Percentiles rank a stretch among this genome's conserved stretches.
Conservation (phyloP, 1,284 basidiomycete genomes). For the Heterobasidion parviporum region DNA sequence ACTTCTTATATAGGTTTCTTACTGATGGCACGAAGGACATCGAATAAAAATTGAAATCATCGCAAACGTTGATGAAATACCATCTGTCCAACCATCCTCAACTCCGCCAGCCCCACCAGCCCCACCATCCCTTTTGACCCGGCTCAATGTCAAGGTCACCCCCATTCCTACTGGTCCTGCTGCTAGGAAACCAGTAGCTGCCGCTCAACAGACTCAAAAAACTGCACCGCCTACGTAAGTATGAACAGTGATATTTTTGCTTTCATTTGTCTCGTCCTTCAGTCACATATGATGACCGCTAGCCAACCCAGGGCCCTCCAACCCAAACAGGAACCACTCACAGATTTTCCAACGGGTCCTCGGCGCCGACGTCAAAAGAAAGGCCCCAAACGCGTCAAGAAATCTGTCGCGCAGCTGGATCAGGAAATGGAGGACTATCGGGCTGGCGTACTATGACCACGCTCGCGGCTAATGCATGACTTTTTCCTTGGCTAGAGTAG, state of each 20-base stretch:
- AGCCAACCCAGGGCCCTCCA: background rate
- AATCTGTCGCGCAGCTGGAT: constrained; percentile 50
- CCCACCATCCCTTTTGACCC: constrained; percentile 26
- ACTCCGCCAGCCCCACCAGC: constrained; percentile 11
- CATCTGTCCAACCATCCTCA: constrained; percentile 10
- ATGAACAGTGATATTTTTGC: background rate
- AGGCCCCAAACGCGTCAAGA: constrained; percentile 58
- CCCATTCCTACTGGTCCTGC: background rate
- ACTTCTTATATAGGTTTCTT: background rate
- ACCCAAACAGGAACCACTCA: background rate
- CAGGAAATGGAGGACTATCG: constrained; percentile 69
- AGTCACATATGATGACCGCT: background rate
- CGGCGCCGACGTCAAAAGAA: constrained; percentile 39
- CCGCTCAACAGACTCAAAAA: background rate
- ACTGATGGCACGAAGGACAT: constrained; percentile 33
- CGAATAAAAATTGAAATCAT: constrained; percentile 66
- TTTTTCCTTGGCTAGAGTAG: background rate
- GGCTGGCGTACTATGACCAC: constrained; percentile 18
- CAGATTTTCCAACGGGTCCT: constrained; percentile 6
- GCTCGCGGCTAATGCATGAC: background rate
- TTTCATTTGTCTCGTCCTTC: background rate
- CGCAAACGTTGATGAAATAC: constrained; percentile 28
- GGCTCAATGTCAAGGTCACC: constrained; percentile 7
- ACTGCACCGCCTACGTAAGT: background rate
- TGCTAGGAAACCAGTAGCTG: background rate